Evolutionary conservation across 345 rosid genomes (phyloP).

Genomic region (Heritiera littoralis): DNA sequence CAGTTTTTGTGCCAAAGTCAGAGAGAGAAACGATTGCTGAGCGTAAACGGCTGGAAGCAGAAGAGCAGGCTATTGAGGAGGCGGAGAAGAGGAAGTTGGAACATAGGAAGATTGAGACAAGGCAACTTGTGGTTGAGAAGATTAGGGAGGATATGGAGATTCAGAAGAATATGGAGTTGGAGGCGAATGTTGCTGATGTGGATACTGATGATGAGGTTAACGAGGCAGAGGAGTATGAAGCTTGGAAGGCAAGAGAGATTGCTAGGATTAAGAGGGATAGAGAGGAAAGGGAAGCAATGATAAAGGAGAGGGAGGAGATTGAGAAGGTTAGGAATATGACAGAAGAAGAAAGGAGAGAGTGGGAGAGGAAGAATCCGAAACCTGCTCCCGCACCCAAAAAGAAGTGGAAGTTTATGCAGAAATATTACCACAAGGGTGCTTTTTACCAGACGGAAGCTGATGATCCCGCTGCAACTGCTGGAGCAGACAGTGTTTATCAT

Average conservation of each 20-base stretch:
- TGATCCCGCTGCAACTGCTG: constrained; percentile 53
- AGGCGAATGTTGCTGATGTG: constrained; percentile 66
- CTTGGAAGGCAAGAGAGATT: constrained; percentile 86
- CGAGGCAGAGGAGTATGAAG: constrained; percentile 76
- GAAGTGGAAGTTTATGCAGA: constrained; percentile 82
- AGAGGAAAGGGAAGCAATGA: constrained; percentile 63
- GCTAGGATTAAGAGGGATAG: constrained; percentile 73
- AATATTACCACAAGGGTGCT: constrained; percentile 79
- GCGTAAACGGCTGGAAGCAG: constrained; percentile 67
- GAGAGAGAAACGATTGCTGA: constrained; percentile 77
- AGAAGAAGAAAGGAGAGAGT: constrained; percentile 79
- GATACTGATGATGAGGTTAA: constrained; percentile 79
- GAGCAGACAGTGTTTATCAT: constrained; percentile 41
- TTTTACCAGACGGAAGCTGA: constrained; percentile 60
- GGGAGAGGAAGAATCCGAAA: constrained; percentile 81
- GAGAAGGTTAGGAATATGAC: constrained; percentile 83
- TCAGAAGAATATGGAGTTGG: constrained; percentile 58
- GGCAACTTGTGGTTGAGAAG: constrained; percentile 69
- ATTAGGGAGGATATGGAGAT: constrained; percentile 63
- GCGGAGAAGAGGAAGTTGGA: constrained; percentile 60
- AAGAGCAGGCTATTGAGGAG: constrained; percentile 63
- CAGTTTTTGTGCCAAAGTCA: constrained; percentile 65
- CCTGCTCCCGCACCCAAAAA: constrained; percentile 52
- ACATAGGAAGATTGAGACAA: constrained; percentile 60
- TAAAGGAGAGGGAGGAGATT: constrained; percentile 72